Evolutionary conservation across 495 filamentous ascomycete species (phyloP).

Genomic region (Podospora pseudoanserina): DNA sequence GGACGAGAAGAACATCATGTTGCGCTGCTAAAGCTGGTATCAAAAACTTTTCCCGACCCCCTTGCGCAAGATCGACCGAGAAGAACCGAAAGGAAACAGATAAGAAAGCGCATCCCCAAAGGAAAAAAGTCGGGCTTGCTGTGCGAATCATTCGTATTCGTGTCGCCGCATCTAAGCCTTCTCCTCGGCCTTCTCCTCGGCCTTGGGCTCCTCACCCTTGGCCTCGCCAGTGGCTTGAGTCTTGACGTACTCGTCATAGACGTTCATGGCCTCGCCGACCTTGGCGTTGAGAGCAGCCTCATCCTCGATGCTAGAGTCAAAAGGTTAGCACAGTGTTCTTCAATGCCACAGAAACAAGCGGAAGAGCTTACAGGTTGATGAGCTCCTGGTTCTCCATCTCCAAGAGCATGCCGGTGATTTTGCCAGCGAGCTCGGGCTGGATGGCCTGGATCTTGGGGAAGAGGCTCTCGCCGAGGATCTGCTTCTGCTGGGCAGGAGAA

Average conservation of each 20-base stretch:
- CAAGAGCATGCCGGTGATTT: slow-evolving; percentile 99
- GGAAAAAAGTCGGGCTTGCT: slow-evolving; percentile 14
- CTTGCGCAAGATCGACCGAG: slow-evolving; percentile 34
- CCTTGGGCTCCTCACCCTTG: slow-evolving; percentile 35
- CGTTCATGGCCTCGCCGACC: slow-evolving; percentile 92
- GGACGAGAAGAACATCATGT: slow-evolving; percentile 35
- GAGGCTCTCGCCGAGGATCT: slow-evolving; percentile 92
- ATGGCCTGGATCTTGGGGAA: slow-evolving; percentile 95
- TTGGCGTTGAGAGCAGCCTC: slow-evolving; percentile 85
- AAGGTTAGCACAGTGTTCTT: slow-evolving; percentile 26
- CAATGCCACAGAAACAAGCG: neutral
- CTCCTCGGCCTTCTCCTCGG: slow-evolving; percentile 56
- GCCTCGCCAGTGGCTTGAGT: slow-evolving; percentile 45
- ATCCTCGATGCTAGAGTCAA: slow-evolving; percentile 69
- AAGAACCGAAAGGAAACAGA: slow-evolving; percentile 31
- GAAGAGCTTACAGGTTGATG: slow-evolving; percentile 76
- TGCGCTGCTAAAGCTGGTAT: slow-evolving; percentile 40
- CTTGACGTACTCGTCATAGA: slow-evolving; percentile 99
- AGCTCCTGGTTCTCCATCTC: slow-evolving; percentile 98
- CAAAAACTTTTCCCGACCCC: slow-evolving; percentile 51
- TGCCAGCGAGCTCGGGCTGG: slow-evolving; percentile 92
- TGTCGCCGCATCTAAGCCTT: slow-evolving; percentile 42
- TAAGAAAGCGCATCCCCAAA: slow-evolving; percentile 18
- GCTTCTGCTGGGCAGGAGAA: slow-evolving; percentile 81
- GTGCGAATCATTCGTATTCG: slow-evolving; percentile 9